These are phyloP conservation scores for Pestalotiopsis fici DNA, from an alignment of 2,329 filamentous ascomycete species.

Conservation along the genomic window DNA sequence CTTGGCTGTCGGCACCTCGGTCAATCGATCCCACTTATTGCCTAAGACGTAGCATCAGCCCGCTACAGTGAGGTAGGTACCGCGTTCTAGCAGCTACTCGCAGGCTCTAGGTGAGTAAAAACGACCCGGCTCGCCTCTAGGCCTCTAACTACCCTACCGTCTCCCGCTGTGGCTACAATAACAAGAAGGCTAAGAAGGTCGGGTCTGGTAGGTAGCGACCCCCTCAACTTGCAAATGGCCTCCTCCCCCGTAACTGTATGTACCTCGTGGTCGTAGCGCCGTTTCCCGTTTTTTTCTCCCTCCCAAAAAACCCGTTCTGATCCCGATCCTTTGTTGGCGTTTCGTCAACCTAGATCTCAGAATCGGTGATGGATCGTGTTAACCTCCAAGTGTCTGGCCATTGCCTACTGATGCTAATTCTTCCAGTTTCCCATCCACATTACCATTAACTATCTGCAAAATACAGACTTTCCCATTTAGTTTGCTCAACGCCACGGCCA, in stretches of 20 bases:
- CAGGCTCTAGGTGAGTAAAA: neutral
- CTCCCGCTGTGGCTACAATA: neutral
- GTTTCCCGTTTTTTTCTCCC: neutral
- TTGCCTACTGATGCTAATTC: slow-evolving; percentile 13
- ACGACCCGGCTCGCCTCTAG: neutral
- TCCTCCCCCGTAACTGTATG: neutral
- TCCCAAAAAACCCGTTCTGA: slow-evolving; percentile 1
- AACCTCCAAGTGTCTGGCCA: neutral
- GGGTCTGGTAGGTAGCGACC: too few relatives aligned
- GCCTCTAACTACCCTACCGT: neutral
- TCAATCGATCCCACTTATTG: neutral
- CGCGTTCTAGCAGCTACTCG: neutral
- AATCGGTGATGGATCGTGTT: slow-evolving; percentile 10
- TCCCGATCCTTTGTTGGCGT: slow-evolving; percentile 6
- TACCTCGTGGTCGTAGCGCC: neutral
- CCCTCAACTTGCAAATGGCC: too few relatives aligned
- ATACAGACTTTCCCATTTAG: slow-evolving; percentile 24
- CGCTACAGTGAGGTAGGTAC: neutral
- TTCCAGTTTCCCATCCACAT: slow-evolving; percentile 30
- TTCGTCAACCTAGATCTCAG: slow-evolving; percentile 13
- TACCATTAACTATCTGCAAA: slow-evolving; percentile 29
- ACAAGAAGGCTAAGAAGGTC: neutral
- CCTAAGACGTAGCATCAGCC: neutral
- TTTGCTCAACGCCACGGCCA: slow-evolving; percentile 24
- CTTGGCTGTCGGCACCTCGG: neutral